Percentiles rank a stretch among this genome's conserved stretches.
Conservation (phyloP, 148 eudicot species). For the Spergularia bocconei region DNA sequence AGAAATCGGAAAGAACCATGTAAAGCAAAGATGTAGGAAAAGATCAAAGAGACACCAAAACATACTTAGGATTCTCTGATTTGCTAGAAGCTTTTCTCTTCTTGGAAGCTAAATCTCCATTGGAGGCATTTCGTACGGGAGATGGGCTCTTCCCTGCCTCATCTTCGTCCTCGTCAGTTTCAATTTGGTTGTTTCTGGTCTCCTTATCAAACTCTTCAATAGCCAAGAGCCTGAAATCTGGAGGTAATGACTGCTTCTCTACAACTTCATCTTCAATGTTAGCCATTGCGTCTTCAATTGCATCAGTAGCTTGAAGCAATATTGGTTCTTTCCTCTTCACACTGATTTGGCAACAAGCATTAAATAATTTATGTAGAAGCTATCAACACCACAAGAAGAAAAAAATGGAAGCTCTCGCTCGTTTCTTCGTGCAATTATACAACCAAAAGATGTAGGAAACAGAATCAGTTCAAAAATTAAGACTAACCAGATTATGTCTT, state of each 20-base stretch:
- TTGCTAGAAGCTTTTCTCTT: constrained; percentile 65
- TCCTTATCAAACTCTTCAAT: constrained; percentile 60
- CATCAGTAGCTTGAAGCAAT: constrained; percentile 23
- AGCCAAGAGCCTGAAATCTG: constrained; percentile 50
- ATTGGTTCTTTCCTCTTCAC: constrained; percentile 53
- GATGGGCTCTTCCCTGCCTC: constrained; percentile 21
- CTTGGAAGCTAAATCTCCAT: constrained; percentile 35
- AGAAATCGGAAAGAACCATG: neutral
- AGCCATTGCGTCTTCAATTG: constrained; percentile 27
- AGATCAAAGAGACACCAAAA: constrained; percentile 1
- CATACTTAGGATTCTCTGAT: constrained; percentile 51
- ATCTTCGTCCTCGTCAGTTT: constrained; percentile 41
- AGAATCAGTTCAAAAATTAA: constrained; percentile 3
- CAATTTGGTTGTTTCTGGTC: constrained; percentile 53
- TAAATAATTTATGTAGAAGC: neutral
- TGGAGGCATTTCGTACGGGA: constrained; percentile 27
- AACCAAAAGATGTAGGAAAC: constrained; percentile 10
- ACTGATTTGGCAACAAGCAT: constrained; percentile 34
- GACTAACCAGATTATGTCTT: constrained; percentile 70
- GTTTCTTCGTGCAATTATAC: neutral
- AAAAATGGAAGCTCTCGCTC: neutral
- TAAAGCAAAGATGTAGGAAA: neutral
- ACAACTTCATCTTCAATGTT: constrained; percentile 30
- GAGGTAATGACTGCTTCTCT: constrained; percentile 42
- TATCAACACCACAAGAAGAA: neutral